Evolutionary conservation across 495 filamentous ascomycete genomes (phyloP), one percentile per base, ranked within the genome.

Genomic region (Chlorociboria aeruginascens): DNA sequence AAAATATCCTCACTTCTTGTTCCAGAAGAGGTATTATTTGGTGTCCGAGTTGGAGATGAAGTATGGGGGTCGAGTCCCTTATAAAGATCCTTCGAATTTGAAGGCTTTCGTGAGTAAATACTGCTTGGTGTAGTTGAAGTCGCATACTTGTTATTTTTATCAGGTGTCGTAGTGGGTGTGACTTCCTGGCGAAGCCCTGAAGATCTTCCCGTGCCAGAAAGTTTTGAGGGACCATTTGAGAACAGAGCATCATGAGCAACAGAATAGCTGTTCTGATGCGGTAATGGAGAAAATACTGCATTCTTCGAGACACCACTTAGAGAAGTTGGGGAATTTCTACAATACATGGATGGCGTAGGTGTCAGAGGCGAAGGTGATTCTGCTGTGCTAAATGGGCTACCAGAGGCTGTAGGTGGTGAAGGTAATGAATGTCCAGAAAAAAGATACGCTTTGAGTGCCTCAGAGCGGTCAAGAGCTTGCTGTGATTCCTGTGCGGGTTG

Each of bases 371-470:
- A 38, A 16, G 43, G 12, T 17, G 35, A 3, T 6, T 6, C n/a
- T 32, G 11, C n/a, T 6, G 29, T 16, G 16, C 20, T 4, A 30
- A 32, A 44, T 1, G 30, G 42, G n/a, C 13, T 45, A 29, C 8
- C 20, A 28, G 11, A 12, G 2, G 16, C 14, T 1, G 32, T 9
- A 3, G 32, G 6, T 31, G 43, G 17, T 33, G 49, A 46, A 40
- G 45, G 25, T 17, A 25, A 2, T 13, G 56, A 28, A 12, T 50
- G 56, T 34, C 55, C 60, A 12, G 62, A 63, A 36, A 66, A 66
- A 0, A 69, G 57, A 49, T 65, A 69, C 28, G 56, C 61, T 41
- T 67, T 69, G 1, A 69, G 43, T n/a, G 61, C 61, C 29, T 66
- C 59, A 12, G 63, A 61, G 7, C 53, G 50, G 25, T 54, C 54